Base-by-base conservation (phyloP, 2,329 filamentous ascomycete species). In the Botryotinia globosa region DNA sequence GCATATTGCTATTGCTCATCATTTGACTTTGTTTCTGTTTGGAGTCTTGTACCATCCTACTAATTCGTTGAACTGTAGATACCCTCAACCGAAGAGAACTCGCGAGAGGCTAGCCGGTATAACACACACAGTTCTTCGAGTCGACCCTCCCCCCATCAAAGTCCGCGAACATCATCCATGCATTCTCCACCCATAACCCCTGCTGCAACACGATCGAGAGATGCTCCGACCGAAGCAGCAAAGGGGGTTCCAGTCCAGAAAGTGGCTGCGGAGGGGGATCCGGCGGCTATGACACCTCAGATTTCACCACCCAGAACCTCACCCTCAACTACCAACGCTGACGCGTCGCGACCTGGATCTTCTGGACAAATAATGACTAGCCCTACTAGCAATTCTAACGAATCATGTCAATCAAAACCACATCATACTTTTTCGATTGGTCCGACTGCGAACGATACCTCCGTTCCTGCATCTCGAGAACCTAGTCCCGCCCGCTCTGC, bases 131-230 rank as follows among this genome's bases (percentile, higher is more conserved):
- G 83, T 75, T 90, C 91, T 75, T 90, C 90, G 70, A 85, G 85
- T 73, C 88, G 86, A 77, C 86, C 87, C 74, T 94, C 91, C 73
- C 90, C 91, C 44, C 87, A 86, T 80, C 84, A 89, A 58, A 92
- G 90, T 75, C 91, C 92, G 74, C 87, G 88, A 74, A 84, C 88
- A 62, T 89, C 90, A 73, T 88, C 91, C 73, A 88, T 97, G 83
- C 92, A 95, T 77, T 97, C 94, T 18, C 95, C 95, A 76, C 94
- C 94, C 59, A 87, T 98, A 69, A 98, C 94, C 20, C 95, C 95
- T 29, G 90, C 94, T 71, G 94, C 90, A 69, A 95, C 93, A 61
- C 84, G 85, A 75, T 88, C 87, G 70, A 84, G 85, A 77, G 89
- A 89, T 79, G 81, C 80, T 76, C 39, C 66, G 22, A 75, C 78